Base-by-base conservation (phyloP, 2,329 filamentous ascomycete genomes). In the Lizonia empirigonia region DNA sequence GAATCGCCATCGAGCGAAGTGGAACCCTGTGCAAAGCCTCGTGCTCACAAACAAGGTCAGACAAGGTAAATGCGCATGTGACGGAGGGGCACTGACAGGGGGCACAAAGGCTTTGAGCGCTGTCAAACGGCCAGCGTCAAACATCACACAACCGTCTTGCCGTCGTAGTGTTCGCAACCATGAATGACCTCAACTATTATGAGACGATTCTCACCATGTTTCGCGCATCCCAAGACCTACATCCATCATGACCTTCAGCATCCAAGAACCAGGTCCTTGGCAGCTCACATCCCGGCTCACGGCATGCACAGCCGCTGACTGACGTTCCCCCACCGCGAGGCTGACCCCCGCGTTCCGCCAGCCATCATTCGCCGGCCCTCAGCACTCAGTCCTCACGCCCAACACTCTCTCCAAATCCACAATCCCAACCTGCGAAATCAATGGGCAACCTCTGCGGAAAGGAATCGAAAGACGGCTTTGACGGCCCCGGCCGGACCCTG, bases 371-470 rank as follows among this genome's bases (percentile, higher is more conserved):
- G 62, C 53, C 32, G 26, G 10, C 27, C 42, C 50, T 37, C 38
- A 32, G 33, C 38, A 33, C 45, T 40, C 22, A 12, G 5, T 32
- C 10, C 18, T 15, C 18, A 22, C 30, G 30, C 36, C 24, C 27
- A 18, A 24, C 32, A 23, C 33, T 20, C 16, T 18, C 23, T 6
- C 15, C 40, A 26, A 20, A n/a, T 18, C 30, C 9, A 10, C 24
- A 18, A 33, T 35, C 4, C n/a, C 20, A 18, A 37, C 42, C 52
- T 73, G 52, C 47, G 50, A 44, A 44, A 46, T 22, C 47, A 59
- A 96, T 97, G 92, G 92, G 92, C 53, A 93, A 91, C 72, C 82
- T 91, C 75, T 96, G 90, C 78, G 89, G 90, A 70, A 91, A 90
- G 56, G 56, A 72, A 73, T 81, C 83, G 56, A 66, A 78, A 58